Evolutionary conservation across 306 rosid species (phyloP).

Genomic region (Sphenostylis stenocarpa): DNA sequence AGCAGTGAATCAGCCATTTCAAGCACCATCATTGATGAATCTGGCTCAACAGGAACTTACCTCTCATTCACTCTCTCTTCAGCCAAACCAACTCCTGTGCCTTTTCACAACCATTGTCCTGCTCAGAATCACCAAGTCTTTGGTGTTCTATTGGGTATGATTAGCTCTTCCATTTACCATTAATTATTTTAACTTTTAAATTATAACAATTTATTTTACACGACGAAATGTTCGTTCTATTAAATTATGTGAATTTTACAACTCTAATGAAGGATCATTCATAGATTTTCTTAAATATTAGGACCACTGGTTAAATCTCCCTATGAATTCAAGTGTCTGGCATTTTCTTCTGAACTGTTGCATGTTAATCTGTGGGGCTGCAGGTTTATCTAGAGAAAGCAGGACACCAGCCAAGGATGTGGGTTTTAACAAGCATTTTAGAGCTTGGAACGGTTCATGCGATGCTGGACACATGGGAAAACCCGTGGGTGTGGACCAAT

Average conservation of each 20-base stretch:
- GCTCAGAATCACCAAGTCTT: constrained; percentile 18
- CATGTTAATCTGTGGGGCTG: neutral
- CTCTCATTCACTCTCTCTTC: constrained; percentile 51
- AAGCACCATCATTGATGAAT: constrained; percentile 48
- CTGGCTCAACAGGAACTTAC: constrained; percentile 61
- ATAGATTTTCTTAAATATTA: neutral
- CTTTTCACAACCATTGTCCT: constrained; percentile 8
- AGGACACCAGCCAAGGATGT: neutral
- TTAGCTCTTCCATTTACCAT: neutral
- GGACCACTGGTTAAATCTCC: neutral
- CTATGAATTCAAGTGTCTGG: neutral
- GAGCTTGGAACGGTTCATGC: constrained; percentile 26
- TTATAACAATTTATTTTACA: neutral
- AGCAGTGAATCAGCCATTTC: constrained; percentile 50
- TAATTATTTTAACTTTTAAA: neutral
- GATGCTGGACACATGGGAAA: constrained; percentile 17
- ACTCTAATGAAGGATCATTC: neutral
- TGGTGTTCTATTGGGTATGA: constrained; percentile 39
- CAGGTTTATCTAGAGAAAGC: constrained; percentile 26
- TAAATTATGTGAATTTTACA: neutral
- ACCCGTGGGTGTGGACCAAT: constrained; percentile 41
- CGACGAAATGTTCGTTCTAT: neutral
- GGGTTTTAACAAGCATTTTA: constrained; percentile 22
- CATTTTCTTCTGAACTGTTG: neutral
- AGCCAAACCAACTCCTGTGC: neutral